Base-by-base conservation (phyloP, 805 yeast genomes). In the Pichia heedii region DNA sequence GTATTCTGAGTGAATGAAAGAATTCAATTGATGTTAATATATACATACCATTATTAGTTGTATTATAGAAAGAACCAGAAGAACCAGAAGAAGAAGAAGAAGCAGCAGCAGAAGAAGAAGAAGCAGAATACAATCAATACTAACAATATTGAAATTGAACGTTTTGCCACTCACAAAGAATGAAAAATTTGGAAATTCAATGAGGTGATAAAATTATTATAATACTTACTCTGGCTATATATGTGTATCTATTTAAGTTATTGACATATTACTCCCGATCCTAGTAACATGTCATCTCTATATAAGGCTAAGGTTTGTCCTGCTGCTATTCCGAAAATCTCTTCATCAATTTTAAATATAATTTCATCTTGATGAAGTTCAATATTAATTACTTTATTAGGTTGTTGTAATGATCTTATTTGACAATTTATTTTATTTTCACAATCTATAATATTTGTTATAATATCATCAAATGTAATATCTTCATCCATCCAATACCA, bases 241-340 rank as follows among this genome's bases (percentile, higher is more conserved):
- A n/a, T n/a, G 32, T 29, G 11, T 24, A 24, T 12, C 22, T 20
- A n/a, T 9, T 22, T 34, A 22, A 16, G 6, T 8, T 21, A 16
- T 29, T 6, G 2, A 29, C 18, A 15, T 24, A 70, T 73, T 22
- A 58, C 50, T 1, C 83, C 84, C 18, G 77, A 68, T 0, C 96
- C 97, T 11, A 89, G 54, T 0, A 90, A 80, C 42, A 76, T 63
- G 38, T 79, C 80, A 2, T 72, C 75, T 34, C 73, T 63, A 59
- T 89, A 93, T 6, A 90, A 57, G 0, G 84, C 95, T 16, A 87
- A 63, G 51, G 76, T 80, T 59, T 90, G 98, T 0, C 97, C 98
- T 0, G 89, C 85, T 0, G 96, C 89, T 56, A 93, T 76, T 0
- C 95, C 96, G 39, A 87, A 64, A 29, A 75, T 74, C 26, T 66